Evolutionary conservation across 495 filamentous ascomycete genomes (phyloP), one percentile per base, ranked within the genome.

Genomic region (Penicillium taxi): DNA sequence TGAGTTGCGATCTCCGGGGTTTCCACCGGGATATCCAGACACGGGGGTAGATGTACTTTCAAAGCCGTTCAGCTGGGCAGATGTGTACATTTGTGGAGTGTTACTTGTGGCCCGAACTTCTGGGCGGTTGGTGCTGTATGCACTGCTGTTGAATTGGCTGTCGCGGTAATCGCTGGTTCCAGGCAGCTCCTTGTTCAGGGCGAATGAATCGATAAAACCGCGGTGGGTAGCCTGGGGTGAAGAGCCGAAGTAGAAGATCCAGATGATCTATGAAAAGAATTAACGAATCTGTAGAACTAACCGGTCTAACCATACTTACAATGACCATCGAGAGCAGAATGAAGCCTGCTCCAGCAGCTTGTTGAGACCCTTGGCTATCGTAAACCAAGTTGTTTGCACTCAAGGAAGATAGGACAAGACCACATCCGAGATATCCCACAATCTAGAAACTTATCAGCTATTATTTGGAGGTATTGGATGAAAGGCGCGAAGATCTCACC

Each of bases 171-270:
- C 67, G 9, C 58, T 59, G 25, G 70, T 19, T n/a, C 27, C 37
- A 9, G 37, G 67, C 19, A 75, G 70, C 47, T 93, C 87, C 65
- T 95, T 96, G 67, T 93, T 75, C 4, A 96, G 72, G 23, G 93
- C 89, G 50, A 95, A 96, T 2, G 90, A 95, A 62, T 99, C 93
- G 43, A 96, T 82, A 55, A 90, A 94, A 25, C 84, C 81, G 38
- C 89, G 85, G 44, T 88, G 84, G 36, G 79, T 70, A n/a, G 89
- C 85, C 35, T 85, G 80, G 5, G 93, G 88, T 2, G 84, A 80
- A 6, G 91, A 95, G 39, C 91, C 91, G 52, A 94, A 99, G 66
- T 96, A 95, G 66, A 95, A 94, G 42, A 96, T 94, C 91, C 91
- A 99, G 31, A 96, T 76, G 51, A 96, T 84, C 90, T 96, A 52